A percentile compares a stretch with the other conserved stretches of the same genome.
Conservation (phyloP, 805 yeast species). For the Ogataea pignaliae region DNA sequence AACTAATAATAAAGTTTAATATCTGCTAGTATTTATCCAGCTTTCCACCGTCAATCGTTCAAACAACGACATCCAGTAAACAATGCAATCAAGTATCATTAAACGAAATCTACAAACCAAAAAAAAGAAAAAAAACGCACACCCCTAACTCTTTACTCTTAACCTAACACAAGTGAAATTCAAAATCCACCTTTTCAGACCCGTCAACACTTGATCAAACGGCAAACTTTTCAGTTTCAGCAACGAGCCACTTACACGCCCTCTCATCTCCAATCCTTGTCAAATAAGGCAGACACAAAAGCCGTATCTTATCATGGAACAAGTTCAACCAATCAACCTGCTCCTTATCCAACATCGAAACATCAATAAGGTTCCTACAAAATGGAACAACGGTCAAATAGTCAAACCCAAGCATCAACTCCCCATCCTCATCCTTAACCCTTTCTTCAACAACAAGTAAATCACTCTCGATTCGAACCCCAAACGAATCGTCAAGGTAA, state of each 20-base stretch:
- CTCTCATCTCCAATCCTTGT: slow-evolving; percentile 51
- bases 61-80: no score
- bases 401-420: slow-evolving; percentile 63
- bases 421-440: slow-evolving; percentile 44
- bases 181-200: not conserved
- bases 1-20: no score
- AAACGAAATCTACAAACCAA: no score
- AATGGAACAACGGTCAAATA: slow-evolving; percentile 85
- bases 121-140: no score
- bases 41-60: no score
- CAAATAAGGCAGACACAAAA: slow-evolving; percentile 44
- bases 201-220: not conserved
- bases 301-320: slow-evolving; percentile 59
- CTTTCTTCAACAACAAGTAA: slow-evolving; percentile 49
- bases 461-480: slow-evolving; percentile 86
- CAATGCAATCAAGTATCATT: no score
- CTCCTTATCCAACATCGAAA: slow-evolving; percentile 44
- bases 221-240: slow-evolving; percentile 49
- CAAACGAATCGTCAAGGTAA: slow-evolving; percentile 85
- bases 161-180: not conserved
- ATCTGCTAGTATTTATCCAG: no score
- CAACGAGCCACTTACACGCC: slow-evolving; percentile 66
- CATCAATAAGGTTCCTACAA: slow-evolving; percentile 70
- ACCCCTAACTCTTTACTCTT: no score
- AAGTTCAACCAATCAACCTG: slow-evolving; percentile 68